These are phyloP conservation scores for Bothia castanella DNA, from an alignment of 1,284 basidiomycete genomes.

Conservation along the genomic window DNA sequence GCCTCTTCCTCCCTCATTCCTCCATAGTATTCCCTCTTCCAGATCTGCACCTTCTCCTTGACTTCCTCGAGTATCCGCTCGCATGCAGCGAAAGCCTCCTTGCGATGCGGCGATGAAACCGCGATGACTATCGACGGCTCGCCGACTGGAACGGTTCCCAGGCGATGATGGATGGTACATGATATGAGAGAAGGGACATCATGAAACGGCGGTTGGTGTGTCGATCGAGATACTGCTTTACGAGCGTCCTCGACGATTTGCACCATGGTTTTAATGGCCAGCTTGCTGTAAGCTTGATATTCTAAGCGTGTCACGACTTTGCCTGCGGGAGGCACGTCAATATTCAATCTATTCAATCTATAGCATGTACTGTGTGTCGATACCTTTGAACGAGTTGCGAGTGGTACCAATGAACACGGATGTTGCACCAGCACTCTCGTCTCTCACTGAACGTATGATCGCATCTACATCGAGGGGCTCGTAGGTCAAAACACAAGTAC, in stretches of 20 bases:
- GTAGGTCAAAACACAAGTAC: conserved; percentile 60
- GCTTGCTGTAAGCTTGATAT: conserved; percentile 79
- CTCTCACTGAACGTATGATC: conserved; percentile 58
- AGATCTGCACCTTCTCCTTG: conserved; percentile 79
- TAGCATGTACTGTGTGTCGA: neutral
- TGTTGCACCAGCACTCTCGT: conserved; percentile 66
- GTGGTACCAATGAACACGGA: conserved; percentile 75
- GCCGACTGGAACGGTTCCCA: conserved; percentile 75
- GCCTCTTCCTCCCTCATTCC: conserved; percentile 57
- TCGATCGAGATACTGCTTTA: conserved; percentile 40
- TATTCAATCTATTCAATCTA: neutral
- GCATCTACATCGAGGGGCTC: conserved; percentile 50
- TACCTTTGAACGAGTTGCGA: conserved; percentile 57
- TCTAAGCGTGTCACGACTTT: conserved; percentile 70
- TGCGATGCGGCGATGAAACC: conserved; percentile 81
- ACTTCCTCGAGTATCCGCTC: conserved; percentile 82
- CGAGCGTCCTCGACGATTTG: conserved; percentile 54
- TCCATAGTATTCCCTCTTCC: conserved; percentile 86
- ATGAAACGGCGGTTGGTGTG: conserved; percentile 37
- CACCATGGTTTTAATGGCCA: conserved; percentile 78
- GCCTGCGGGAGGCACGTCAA: conserved; percentile 40
- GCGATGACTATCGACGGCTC: conserved; percentile 82
- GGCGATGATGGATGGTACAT: conserved; percentile 70
- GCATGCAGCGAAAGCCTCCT: conserved; percentile 76
- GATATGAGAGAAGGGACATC: conserved; percentile 41